These are phyloP conservation scores for Sphenostylis stenocarpa DNA, from an alignment of 306 rosid species.

Conservation along the genomic window DNA sequence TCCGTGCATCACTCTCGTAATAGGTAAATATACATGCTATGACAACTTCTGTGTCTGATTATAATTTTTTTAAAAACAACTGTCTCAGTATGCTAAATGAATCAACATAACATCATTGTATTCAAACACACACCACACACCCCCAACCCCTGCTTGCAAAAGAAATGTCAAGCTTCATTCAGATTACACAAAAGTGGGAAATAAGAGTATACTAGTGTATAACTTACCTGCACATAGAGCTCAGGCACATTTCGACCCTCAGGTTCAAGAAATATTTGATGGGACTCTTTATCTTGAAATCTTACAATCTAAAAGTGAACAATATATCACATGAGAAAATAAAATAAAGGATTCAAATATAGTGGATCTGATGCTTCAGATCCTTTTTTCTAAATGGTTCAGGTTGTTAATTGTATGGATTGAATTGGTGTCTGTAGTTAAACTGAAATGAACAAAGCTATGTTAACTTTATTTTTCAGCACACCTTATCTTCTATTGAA, in stretches of 20 bases:
- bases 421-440: not conserved
- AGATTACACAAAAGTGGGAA: not conserved
- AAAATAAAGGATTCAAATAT: constrained; percentile 13
- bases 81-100: constrained; percentile 1
- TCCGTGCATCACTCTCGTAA: constrained; percentile 14
- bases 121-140: not conserved
- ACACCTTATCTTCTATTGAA: constrained; percentile 96
- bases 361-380: constrained; percentile 25
- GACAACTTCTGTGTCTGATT: constrained; percentile 5
- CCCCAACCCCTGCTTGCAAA: not conserved
- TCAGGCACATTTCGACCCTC: constrained; percentile 95
- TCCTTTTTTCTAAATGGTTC: constrained; percentile 7
- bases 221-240: constrained; percentile 88
- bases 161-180: not conserved
- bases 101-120: not conserved
- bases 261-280: constrained; percentile 97
- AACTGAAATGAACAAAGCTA: not conserved
- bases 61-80: constrained; percentile 4
- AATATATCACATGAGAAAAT: constrained; percentile 22
- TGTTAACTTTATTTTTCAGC: constrained; percentile 2
- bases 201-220: not conserved
- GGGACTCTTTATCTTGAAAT: constrained; percentile 92
- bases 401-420: constrained; percentile 6
- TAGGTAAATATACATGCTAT: not conserved
- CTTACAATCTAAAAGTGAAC: constrained; percentile 67